A percentile compares a stretch with the other conserved stretches of the same genome.
Conservation (phyloP, 192 early-diverging fungal species). For the Umbelopsis vinacea region DNA sequence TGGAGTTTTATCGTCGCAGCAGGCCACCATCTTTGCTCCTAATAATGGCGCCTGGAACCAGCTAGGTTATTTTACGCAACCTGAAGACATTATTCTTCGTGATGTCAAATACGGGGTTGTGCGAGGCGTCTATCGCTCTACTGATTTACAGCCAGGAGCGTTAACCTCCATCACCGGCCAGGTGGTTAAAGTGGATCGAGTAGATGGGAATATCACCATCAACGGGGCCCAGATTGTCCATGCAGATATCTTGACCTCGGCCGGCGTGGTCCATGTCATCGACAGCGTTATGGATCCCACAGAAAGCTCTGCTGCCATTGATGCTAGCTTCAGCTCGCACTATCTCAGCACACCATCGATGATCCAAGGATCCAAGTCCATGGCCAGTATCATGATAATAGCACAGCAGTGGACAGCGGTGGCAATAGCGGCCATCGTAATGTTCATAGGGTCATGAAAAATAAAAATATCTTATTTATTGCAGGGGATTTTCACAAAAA, state of each 20-base stretch:
- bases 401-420: not conserved
- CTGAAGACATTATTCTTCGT: slow-evolving; percentile 22
- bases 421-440: not conserved
- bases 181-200: not conserved
- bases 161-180: slow-evolving; percentile 12
- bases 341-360: slow-evolving; percentile 3
- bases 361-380: not conserved
- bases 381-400: not conserved
- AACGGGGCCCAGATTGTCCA: not conserved
- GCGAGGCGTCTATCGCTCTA: slow-evolving; percentile 14
- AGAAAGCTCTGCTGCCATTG: not conserved
- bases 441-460: not conserved
- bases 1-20: not conserved
- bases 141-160: not conserved
- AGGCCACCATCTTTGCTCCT: slow-evolving; percentile 25
- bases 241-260: slow-evolving; percentile 21
- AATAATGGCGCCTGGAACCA: slow-evolving; percentile 13
- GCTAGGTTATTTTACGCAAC: slow-evolving; percentile 4
- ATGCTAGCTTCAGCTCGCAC: not conserved
- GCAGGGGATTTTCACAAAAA: not conserved
- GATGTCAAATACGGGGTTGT: slow-evolving; percentile 20
- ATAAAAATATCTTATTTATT: not conserved
- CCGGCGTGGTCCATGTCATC: slow-evolving; percentile 22
- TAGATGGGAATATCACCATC: not conserved
- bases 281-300: slow-evolving; percentile 14